Evolutionary conservation across 176 grass and related monocot genomes (phyloP), one percentile per base, ranked within the genome.

Genomic region (Phoenix roebelenii): DNA sequence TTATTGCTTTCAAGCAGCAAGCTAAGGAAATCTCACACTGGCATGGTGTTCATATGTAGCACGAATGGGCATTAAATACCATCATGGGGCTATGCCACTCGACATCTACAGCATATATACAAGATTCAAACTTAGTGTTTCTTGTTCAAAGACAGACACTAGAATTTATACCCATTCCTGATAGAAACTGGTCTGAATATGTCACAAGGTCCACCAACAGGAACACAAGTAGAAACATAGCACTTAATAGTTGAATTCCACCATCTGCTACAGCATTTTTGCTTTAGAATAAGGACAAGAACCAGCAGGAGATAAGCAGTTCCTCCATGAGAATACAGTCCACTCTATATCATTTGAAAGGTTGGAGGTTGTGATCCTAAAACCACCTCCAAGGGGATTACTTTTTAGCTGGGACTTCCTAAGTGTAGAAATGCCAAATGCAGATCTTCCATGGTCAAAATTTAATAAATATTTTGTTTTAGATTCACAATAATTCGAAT

Each of bases 211-310:
- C 87, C 78, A 25, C 59, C 44, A 39, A 71, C 72, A 70, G 81
- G 78, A 58, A 55, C 23, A 22, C 25, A 51, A 64, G 92, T 82
- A 50, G 87, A 88, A 71, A 78, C 80, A 75, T 77, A 91, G 66
- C 75, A 97, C 63, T 97, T 97, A 70, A 97, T 62, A 97, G 59
- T 60, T 73, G 77, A 53, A 97, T 51, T 5, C 79, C 84, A 20
- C 84, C 84, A 70, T 97, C 93, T 19, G 78, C 58, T 3, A 59
- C 67, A 77, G 64, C 54, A 65, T 59, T 28, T 52, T 64, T 71
- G 55, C 48, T n/a, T 80, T 67, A 22, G 76, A 91, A 55, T 25
- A 55, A 74, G 93, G 93, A 73, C 78, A 85, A 18, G 87, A 80
- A 0, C 93, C 93, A 81, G 91, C 54, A 66, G 78, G 66, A 22